These are phyloP conservation scores for Candida multigemmis DNA, from an alignment of 805 yeast species.

Conservation along the genomic window DNA sequence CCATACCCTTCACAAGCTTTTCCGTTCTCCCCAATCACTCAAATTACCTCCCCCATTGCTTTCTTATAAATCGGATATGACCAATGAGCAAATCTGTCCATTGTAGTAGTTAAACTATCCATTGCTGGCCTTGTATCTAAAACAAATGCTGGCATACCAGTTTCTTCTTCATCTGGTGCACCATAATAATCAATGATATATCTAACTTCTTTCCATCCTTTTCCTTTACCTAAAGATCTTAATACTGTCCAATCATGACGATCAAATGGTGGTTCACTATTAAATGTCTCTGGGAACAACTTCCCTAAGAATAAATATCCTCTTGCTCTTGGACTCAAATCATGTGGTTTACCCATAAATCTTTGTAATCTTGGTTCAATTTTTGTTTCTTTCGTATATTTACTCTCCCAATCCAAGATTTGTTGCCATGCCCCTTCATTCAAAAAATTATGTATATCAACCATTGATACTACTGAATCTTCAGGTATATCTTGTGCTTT, in stretches of 20 bases:
- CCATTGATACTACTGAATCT: slow-evolving; percentile 96
- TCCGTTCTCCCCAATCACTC: too few species aligned
- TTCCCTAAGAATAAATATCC: slow-evolving; percentile 56
- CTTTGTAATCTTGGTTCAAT: slow-evolving; percentile 68
- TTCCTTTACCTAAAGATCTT: slow-evolving; percentile 40
- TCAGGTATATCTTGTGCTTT: slow-evolving; percentile 84
- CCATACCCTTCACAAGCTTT: too few species aligned
- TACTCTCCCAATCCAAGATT: slow-evolving; percentile 83
- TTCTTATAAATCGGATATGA: slow-evolving; percentile 55
- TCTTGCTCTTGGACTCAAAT: slow-evolving; percentile 78
- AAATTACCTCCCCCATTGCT: slow-evolving; percentile 72
- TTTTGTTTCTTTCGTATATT: slow-evolving; percentile 46
- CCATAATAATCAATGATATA: slow-evolving; percentile 94
- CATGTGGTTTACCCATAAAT: slow-evolving; percentile 90
- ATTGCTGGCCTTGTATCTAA: slow-evolving; percentile 95
- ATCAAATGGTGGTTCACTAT: slow-evolving; percentile 85
- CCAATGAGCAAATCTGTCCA: slow-evolving; percentile 67
- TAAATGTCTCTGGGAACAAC: slow-evolving; percentile 64
- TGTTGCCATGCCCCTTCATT: slow-evolving; percentile 98
- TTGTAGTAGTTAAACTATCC: slow-evolving; percentile 54
- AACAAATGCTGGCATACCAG: slow-evolving; percentile 85
- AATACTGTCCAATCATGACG: slow-evolving; percentile 98
- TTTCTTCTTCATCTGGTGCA: slow-evolving; percentile 83
- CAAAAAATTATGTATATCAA: slow-evolving; percentile 88
- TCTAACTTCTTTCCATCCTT: slow-evolving; percentile 64